Conservation (phyloP, 164 flowering plant species). For the Vitis labrusca region DNA sequence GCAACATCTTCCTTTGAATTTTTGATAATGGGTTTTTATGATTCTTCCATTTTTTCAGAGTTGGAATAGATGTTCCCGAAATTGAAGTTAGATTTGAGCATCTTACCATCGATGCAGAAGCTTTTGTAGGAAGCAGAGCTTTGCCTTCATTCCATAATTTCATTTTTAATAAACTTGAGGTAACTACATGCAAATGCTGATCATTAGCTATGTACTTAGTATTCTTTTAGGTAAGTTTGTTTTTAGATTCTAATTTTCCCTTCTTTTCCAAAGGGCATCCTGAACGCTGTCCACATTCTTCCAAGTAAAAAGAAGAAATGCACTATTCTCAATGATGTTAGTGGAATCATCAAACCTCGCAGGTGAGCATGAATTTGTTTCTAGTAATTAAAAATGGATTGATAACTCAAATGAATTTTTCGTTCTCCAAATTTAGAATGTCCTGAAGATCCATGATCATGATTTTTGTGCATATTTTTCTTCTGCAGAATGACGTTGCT, state of each 20-base stretch:
- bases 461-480: too few species aligned
- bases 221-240: background rate
- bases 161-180: conserved; percentile 27
- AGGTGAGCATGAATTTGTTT: conserved; percentile 30
- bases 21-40: too few species aligned
- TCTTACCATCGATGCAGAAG: conserved; percentile 36
- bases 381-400: too few species aligned
- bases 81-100: conserved; percentile 44
- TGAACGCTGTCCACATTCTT: conserved; percentile 39
- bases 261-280: conserved; percentile 29
- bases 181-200: background rate
- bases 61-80: conserved; percentile 38
- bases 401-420: too few species aligned
- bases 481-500: conserved; percentile 37
- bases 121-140: conserved; percentile 38
- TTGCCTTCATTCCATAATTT: conserved; percentile 41
- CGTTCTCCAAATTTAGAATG: too few species aligned
- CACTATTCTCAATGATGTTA: conserved; percentile 62
- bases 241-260: background rate
- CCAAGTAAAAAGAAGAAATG: conserved; percentile 43
- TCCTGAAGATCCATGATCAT: too few species aligned
- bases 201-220: background rate
- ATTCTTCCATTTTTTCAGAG: conserved; percentile 17
- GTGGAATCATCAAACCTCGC: conserved; percentile 68
- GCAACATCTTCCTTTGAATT: too few species aligned